Evolutionary conservation across 176 grass and related monocot species (phyloP).

Genomic region (Carex parvula): DNA sequence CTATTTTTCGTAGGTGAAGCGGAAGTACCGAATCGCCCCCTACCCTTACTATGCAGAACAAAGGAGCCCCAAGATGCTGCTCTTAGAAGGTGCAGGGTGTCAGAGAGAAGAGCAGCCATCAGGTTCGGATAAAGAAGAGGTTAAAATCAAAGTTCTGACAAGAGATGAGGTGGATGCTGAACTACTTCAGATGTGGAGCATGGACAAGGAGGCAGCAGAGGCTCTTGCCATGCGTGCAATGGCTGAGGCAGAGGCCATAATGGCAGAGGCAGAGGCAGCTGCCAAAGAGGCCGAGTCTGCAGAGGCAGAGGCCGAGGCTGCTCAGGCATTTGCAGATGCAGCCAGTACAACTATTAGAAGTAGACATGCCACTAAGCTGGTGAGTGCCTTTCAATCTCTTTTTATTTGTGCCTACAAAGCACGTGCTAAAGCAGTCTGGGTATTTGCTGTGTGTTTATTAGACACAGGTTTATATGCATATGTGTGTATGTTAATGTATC

Average conservation of each 20-base stretch:
- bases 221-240: slow-evolving; percentile 59
- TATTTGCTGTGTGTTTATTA: background rate
- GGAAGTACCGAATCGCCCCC: slow-evolving; percentile 74
- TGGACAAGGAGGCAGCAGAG: slow-evolving; percentile 62
- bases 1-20: slow-evolving; percentile 62
- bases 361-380: slow-evolving; percentile 58
- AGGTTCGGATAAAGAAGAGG: slow-evolving; percentile 34
- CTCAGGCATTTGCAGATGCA: slow-evolving; percentile 77
- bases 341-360: slow-evolving; percentile 45
- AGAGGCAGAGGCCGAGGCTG: slow-evolving; percentile 73
- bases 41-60: slow-evolving; percentile 46
- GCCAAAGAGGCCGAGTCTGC: slow-evolving; percentile 72
- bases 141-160: slow-evolving; percentile 43
- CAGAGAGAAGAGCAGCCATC: slow-evolving; percentile 39
- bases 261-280: slow-evolving; percentile 81
- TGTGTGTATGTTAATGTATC: background rate
- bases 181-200: slow-evolving; percentile 59
- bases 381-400: slow-evolving; percentile 27
- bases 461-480: background rate
- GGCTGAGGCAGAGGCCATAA: slow-evolving; percentile 77
- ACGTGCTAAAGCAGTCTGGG: background rate
- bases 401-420: background rate
- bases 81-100: slow-evolving; percentile 38
- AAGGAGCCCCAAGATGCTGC: slow-evolving; percentile 50
- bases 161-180: slow-evolving; percentile 72